phyloP scores from a whole-genome alignment of 2,329 filamentous ascomycete genomes.

The Cucurbitaria berberidis region DNA sequence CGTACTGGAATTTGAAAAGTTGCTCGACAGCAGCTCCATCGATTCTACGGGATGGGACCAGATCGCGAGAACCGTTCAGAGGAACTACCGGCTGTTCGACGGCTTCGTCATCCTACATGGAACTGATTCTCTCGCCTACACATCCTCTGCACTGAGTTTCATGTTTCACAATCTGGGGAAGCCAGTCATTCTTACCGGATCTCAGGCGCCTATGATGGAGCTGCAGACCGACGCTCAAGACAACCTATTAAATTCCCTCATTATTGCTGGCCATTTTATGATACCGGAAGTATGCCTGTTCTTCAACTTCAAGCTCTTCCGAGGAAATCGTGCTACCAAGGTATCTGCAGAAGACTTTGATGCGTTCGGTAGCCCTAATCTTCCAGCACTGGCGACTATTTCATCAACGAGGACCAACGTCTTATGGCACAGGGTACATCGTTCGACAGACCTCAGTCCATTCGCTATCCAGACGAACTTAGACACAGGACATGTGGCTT shows the following conservation, averaged over 20 bases:
- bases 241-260: slow-evolving; percentile 85
- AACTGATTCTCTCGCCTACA: slow-evolving; percentile 87
- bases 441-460: slow-evolving; percentile 74
- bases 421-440: slow-evolving; percentile 77
- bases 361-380: slow-evolving; percentile 89
- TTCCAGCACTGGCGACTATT: slow-evolving; percentile 78
- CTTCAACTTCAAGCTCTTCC: slow-evolving; percentile 89
- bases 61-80: slow-evolving; percentile 77
- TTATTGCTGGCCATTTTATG: slow-evolving; percentile 90
- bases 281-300: slow-evolving; percentile 93
- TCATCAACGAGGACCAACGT: slow-evolving; percentile 82
- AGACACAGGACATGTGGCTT: slow-evolving; percentile 87
- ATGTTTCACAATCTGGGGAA: slow-evolving; percentile 92
- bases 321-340: slow-evolving; percentile 88
- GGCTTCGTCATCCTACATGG: slow-evolving; percentile 91
- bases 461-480: slow-evolving; percentile 77
- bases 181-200: slow-evolving; percentile 80
- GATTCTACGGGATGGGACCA: slow-evolving; percentile 84
- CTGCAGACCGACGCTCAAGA: slow-evolving; percentile 91
- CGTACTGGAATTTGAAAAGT: slow-evolving; percentile 80
- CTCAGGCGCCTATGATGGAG: slow-evolving; percentile 80
- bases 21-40: slow-evolving; percentile 90
- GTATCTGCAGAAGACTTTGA: slow-evolving; percentile 85
- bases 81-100: slow-evolving; percentile 88
- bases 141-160: slow-evolving; percentile 87